Evolutionary conservation across 2,329 filamentous ascomycete species (phyloP), one percentile per base, ranked within the genome.

Genomic region (Penicillium sp.): DNA sequence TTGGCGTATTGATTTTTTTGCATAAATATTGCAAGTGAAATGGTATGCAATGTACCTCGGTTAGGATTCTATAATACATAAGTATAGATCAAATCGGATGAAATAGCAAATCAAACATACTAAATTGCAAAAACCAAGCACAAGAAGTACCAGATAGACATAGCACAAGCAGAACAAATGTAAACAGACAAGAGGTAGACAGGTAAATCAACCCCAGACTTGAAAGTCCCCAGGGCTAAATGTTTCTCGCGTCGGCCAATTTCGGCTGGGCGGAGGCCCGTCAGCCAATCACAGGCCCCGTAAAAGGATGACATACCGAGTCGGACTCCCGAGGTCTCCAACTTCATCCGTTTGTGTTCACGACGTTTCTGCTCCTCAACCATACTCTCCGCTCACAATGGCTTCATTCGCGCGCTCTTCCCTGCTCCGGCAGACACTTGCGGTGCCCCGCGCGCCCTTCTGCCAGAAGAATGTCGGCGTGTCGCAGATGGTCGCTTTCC

Each of bases 401-500:
- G 72, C 73, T 58, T 74, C 73, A 43, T 67, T 76, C 58, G 66
- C 70, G 62, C 74, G 74, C 65, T 67, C 72, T 32, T 63, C 70
- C 48, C 61, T 72, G 59, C 64, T 74, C 53, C 65, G 72, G 61
- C 70, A 71, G 62, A 64, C 67, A 58, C 62, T 74, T 48, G 69
- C 70, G 56, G 62, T 68, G 54, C 64, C 70, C 59, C 67, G 66
- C 58, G 62, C 67, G 58, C 65, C 72, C 46, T 60, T 72, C 54
- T 65, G 67, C 59, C 69, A 65, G 59, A 68, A 65, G 62, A 71
- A 72, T 66, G 64, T 61, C 51, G 66, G 67, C 34, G 62, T 71
- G 53, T 75, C 77, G 63, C 81, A 86, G 74, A 81, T 87, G 67
- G 88, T 92, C 62, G 87, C 89, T 65, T 96, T 99, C 83, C 92